Conservation (phyloP, 129 eudicot species). For the Centrapalus pauciflorus region DNA sequence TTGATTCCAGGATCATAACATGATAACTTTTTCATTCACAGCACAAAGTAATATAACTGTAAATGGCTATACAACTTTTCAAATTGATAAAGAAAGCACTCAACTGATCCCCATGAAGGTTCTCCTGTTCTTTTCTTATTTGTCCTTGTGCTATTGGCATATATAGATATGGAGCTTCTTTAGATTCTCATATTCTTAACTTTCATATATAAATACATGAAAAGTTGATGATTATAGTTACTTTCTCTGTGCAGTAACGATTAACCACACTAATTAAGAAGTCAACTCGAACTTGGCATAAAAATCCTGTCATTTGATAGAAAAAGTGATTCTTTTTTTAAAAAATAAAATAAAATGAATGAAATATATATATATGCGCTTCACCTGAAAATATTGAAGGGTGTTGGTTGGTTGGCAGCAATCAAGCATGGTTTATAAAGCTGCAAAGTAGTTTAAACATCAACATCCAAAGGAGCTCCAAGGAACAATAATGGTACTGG, state of each 20-base stretch:
- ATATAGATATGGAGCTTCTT: slow-evolving; percentile 16
- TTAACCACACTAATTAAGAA: slow-evolving; percentile 1
- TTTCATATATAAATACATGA: background rate
- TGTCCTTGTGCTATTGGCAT: slow-evolving; percentile 26
- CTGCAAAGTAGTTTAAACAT: slow-evolving; percentile 8
- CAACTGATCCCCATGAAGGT: slow-evolving; percentile 21
- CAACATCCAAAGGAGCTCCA: slow-evolving; percentile 8
- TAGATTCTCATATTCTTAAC: slow-evolving; percentile 12
- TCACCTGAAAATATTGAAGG: slow-evolving; percentile 22
- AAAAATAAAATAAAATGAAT: background rate
- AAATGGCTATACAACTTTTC: slow-evolving; percentile 23
- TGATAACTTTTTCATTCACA: background rate
- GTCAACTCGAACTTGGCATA: background rate
- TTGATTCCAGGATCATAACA: slow-evolving; percentile 2
- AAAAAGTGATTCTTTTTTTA: background rate
- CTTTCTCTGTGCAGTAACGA: slow-evolving; percentile 1
- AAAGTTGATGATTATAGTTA: background rate
- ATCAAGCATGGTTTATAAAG: slow-evolving; percentile 18
- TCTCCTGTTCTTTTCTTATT: slow-evolving; percentile 11
- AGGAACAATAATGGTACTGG: background rate
- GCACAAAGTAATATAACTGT: slow-evolving; percentile 6
- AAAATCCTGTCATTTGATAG: slow-evolving; percentile 6
- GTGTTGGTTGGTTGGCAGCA: slow-evolving; percentile 11
- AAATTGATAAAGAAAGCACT: slow-evolving; percentile 24
- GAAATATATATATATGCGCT: background rate